These are phyloP conservation scores for Phytopythium litorale DNA, from an alignment of 352 stramenopile species.

Conservation along the genomic window DNA sequence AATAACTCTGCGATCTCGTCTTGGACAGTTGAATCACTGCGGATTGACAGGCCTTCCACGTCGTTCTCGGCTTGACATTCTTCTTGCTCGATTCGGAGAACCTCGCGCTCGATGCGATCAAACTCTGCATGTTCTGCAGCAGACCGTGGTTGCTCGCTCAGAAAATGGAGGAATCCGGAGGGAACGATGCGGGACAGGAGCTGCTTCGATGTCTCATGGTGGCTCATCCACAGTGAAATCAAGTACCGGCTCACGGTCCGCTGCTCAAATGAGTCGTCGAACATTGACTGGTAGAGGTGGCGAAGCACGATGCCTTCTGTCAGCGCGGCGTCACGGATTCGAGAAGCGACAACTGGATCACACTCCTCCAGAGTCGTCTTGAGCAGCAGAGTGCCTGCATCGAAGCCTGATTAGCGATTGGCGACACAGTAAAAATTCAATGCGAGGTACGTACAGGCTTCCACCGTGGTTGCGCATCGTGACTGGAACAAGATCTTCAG, in stretches of 20 bases:
- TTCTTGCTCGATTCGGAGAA: constrained; percentile 34
- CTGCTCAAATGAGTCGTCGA: constrained; percentile 91
- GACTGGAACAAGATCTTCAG: constrained; percentile 90
- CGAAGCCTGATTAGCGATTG: background rate
- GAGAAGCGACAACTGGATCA: constrained; percentile 62
- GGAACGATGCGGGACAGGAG: constrained; percentile 90
- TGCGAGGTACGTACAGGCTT: constrained; percentile 54
- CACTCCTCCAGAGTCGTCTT: constrained; percentile 90
- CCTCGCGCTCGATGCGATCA: constrained; percentile 81
- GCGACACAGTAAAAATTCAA: background rate
- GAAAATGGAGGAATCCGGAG: constrained; percentile 79
- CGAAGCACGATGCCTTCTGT: constrained; percentile 90
- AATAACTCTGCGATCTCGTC: constrained; percentile 3
- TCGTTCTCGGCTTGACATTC: constrained; percentile 26
- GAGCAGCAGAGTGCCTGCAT: constrained; percentile 88
- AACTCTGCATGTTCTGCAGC: constrained; percentile 79
- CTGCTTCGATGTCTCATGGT: constrained; percentile 85
- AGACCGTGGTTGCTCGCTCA: constrained; percentile 85
- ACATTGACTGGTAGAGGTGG: constrained; percentile 92
- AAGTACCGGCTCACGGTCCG: constrained; percentile 92
- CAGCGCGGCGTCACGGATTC: constrained; percentile 92
- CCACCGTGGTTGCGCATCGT: constrained; percentile 80
- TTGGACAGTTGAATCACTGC: constrained; percentile 28
- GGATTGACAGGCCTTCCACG: constrained; percentile 29
- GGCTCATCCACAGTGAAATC: constrained; percentile 94